phyloP scores from a whole-genome alignment of 2,329 filamentous ascomycete species.

The Ceratocystis cacaofunesta region DNA sequence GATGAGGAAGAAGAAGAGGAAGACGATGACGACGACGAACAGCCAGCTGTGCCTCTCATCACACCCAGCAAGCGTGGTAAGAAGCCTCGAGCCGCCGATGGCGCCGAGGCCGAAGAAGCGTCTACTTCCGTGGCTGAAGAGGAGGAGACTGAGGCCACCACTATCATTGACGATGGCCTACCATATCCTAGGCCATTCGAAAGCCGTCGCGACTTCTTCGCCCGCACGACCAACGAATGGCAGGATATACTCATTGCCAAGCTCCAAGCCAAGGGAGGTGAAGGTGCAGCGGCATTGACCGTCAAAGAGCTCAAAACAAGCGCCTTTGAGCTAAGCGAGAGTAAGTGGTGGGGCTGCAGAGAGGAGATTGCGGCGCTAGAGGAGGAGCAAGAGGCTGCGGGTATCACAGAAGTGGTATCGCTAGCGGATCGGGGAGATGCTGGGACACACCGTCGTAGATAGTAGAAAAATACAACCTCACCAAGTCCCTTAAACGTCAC shows the following conservation, averaged over 20 bases:
- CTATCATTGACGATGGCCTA: constrained; percentile 52
- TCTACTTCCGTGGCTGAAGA: constrained; percentile 27
- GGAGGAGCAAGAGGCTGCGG: constrained; percentile 89
- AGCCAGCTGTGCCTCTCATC: constrained; percentile 28
- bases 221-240: constrained; percentile 76
- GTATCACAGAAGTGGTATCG: constrained; percentile 87
- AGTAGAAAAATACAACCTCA: background rate
- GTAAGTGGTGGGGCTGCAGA: constrained; percentile 97
- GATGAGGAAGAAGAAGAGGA: constrained; percentile 36
- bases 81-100: constrained; percentile 31
- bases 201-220: constrained; percentile 79
- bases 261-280: constrained; percentile 51
- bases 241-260: constrained; percentile 71
- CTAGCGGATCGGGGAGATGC: constrained; percentile 57
- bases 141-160: constrained; percentile 33
- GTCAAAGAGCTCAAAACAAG: constrained; percentile 87
- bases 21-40: constrained; percentile 33
- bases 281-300: constrained; percentile 47
- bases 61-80: constrained; percentile 44
- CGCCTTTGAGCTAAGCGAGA: constrained; percentile 81
- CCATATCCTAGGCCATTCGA: constrained; percentile 79
- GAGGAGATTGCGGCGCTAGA: constrained; percentile 86
- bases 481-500: too few species aligned
- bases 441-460: constrained; percentile 23
- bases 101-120: constrained; percentile 30